Evolutionary conservation across 768 basidiomycete species (phyloP).

Genomic region (Tubosaeta sp.): DNA sequence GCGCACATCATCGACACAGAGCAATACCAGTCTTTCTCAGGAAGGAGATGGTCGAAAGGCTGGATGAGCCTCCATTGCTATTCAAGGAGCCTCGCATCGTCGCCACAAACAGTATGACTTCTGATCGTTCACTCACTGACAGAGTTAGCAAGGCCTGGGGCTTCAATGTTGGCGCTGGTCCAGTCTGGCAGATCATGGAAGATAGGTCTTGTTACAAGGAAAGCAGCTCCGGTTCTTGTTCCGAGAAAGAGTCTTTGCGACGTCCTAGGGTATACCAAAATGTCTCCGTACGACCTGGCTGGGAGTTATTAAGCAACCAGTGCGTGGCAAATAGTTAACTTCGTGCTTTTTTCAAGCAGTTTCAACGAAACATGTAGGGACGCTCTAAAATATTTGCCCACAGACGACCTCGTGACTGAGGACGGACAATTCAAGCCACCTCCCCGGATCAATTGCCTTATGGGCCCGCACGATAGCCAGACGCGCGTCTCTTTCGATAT

Average conservation of each 20-base stretch:
- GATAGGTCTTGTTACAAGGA: conserved; percentile 80
- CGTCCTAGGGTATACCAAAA: conserved; percentile 56
- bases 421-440: conserved; percentile 49
- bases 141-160: conserved; percentile 68
- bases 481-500: conserved; percentile 43
- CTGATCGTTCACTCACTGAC: conserved; percentile 42
- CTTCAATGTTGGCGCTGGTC: conserved; percentile 69
- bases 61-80: conserved; percentile 44
- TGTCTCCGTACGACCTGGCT: conserved; percentile 41
- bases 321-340: conserved; percentile 34
- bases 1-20: conserved; percentile 68
- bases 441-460: conserved; percentile 53
- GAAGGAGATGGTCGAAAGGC: conserved; percentile 53
- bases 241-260: conserved; percentile 44
- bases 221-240: conserved; percentile 29
- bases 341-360: conserved; percentile 2
- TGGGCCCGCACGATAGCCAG: conserved; percentile 63
- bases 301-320: conserved; percentile 44
- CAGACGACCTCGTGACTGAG: conserved; percentile 44
- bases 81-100: conserved; percentile 42
- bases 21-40: conserved; percentile 57
- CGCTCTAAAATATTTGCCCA: conserved; percentile 57
- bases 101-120: conserved; percentile 55
- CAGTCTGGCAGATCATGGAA: conserved; percentile 75
- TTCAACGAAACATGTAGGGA: conserved; percentile 37